Base-by-base conservation (phyloP, 352 stramenopile species). In the Saprolegnia parasitica region DNA sequence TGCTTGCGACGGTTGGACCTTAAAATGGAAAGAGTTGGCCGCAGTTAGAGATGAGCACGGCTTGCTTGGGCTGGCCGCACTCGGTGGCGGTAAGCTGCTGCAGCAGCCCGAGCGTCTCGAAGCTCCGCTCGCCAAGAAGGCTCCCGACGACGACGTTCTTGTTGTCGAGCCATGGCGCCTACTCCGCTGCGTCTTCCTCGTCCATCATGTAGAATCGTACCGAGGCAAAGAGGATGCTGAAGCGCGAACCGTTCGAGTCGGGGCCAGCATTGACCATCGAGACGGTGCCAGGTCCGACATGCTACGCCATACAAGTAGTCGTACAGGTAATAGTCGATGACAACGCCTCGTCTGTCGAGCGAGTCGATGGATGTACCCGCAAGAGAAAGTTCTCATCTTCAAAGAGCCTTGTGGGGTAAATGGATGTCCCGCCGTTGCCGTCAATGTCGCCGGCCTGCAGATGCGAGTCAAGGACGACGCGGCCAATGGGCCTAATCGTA, bases 201-300 rank as follows among this genome's bases (percentile, higher is more conserved):
- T n/a, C n/a, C n/a, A n/a, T n/a, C n/a, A n/a, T n/a, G n/a, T 15
- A 35, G 21, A 0, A 0, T 66, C 74, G 54, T 73, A 89, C 81
- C 24, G 74, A 42, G 1, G 54, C 71, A 72, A 89, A 87, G 65
- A 86, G 81, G 42, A 99, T 89, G 73, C 98, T 98, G 76, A 99
- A 99, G 73, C 98, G 92, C 57, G 87, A 96, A 1, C 90, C 93
- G 77, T 99, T 99, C 0, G 93, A 97, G 81, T 99, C 79, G 0
- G 84, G 87, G 1, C 96, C 96, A 13, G 85, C 81, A 76, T 99
- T 99, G 20, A 87, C 95, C 93, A 98, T 98, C 45, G 86, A 96
- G 16, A 99, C 74, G 18, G 96, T 85, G 21, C 94, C 95, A 0
- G 85, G 72, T 4, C 86, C 80, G 32, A 78, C 82, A 79, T 99